A percentile compares a stretch with the other conserved stretches of the same genome.
phyloP scores from a whole-genome alignment of 108 stramenopile genomes.

The Stephanodiscus triporus region DNA sequence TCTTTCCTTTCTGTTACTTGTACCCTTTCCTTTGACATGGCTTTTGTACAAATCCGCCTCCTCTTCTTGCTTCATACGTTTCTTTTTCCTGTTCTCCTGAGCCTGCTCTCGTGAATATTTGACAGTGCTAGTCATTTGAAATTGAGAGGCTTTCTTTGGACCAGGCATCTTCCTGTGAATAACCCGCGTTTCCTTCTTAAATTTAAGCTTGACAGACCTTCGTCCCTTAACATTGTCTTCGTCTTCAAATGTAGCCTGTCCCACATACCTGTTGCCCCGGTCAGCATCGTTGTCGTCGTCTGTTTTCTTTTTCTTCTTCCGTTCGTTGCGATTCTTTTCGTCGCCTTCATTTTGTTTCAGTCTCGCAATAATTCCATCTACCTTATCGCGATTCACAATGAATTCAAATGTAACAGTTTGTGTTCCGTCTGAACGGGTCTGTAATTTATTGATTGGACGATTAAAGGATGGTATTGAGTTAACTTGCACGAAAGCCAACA shows the following conservation, averaged over 20 bases:
- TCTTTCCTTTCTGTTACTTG: constrained; percentile 78
- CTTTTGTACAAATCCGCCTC: constrained; percentile 72
- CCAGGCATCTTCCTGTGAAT: constrained; percentile 11
- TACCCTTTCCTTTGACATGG: constrained; percentile 61
- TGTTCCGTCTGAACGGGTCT: constrained; percentile 77
- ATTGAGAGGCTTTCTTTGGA: constrained; percentile 33
- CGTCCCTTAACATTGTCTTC: constrained; percentile 58
- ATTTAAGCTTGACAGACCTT: constrained; percentile 23
- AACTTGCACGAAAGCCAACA: not conserved
- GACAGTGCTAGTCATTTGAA: constrained; percentile 24
- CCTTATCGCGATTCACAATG: constrained; percentile 70
- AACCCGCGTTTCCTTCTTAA: constrained; percentile 29
- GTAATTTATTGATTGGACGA: not conserved
- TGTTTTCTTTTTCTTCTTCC: constrained; percentile 27
- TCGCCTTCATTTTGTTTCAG: constrained; percentile 47
- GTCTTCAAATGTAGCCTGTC: constrained; percentile 89
- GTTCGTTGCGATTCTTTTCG: constrained; percentile 23
- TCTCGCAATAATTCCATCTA: constrained; percentile 62
- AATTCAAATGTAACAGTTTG: constrained; percentile 85
- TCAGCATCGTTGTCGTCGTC: constrained; percentile 29
- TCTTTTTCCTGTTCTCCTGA: constrained; percentile 70
- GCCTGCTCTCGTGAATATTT: constrained; percentile 50
- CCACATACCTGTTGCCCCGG: constrained; percentile 61
- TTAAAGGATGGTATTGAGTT: not conserved
- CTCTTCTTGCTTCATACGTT: constrained; percentile 72